These are phyloP conservation scores for Coprinopsis sp. DNA, from an alignment of 768 basidiomycete genomes.

Conservation along the genomic window DNA sequence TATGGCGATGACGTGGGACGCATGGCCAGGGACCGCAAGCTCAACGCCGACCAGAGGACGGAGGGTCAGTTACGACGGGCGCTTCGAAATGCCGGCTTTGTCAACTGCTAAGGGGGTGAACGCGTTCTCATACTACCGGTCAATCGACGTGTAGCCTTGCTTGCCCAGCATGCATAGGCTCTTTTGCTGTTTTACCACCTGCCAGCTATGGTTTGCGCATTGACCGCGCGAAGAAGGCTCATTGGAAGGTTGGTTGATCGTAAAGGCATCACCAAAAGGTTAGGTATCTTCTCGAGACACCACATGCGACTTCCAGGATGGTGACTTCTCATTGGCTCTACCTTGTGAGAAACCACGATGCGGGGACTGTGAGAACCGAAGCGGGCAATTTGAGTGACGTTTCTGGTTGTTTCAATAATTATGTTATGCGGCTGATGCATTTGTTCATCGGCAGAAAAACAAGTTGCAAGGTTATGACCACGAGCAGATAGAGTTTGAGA, in stretches of 20 bases:
- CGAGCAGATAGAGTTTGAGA: slow-evolving; percentile 34
- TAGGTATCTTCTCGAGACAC: no score
- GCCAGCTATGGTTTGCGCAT: slow-evolving; percentile 3
- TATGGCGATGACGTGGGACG: slow-evolving; percentile 66
- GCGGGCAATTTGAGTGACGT: background rate
- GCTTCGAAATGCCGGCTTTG: slow-evolving; percentile 50
- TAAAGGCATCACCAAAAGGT: no score
- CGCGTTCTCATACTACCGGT: background rate
- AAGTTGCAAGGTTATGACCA: slow-evolving; percentile 29
- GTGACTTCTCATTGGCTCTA: no score
- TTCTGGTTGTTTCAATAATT: slow-evolving; percentile 2
- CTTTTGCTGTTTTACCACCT: background rate
- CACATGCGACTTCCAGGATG: background rate
- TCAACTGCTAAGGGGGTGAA: background rate
- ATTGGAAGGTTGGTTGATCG: background rate
- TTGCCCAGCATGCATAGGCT: background rate
- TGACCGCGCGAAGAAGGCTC: slow-evolving; percentile 4
- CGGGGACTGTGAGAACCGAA: slow-evolving; percentile 3
- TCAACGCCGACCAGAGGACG: slow-evolving; percentile 84
- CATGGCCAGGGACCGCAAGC: slow-evolving; percentile 76
- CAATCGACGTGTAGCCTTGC: background rate
- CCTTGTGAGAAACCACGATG: background rate
- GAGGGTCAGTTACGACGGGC: slow-evolving; percentile 69
- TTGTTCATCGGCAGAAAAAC: slow-evolving; percentile 6
- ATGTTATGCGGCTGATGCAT: slow-evolving; percentile 1